A percentile compares a stretch with the other conserved stretches of the same genome.
Conservation (phyloP, 441 rosid species). For the Eruca vesicaria region DNA sequence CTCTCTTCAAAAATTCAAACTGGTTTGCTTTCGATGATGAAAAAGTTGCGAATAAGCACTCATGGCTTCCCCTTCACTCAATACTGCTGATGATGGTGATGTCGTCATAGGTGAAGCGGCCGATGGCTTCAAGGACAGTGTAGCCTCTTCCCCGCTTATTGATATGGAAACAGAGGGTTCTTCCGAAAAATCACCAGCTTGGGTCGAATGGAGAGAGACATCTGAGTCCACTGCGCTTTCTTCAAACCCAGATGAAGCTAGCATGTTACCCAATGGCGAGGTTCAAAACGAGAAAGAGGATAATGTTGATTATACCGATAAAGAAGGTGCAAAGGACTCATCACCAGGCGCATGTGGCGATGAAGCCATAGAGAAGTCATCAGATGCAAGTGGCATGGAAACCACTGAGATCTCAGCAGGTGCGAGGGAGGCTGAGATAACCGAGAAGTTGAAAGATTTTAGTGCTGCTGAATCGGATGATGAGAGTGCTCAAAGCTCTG, state of each 20-base stretch:
- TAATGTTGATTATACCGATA: slow-evolving; percentile 21
- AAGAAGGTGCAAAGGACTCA: slow-evolving; percentile 13
- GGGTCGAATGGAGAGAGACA: slow-evolving; percentile 95
- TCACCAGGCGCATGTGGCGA: slow-evolving; percentile 11
- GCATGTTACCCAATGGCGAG: slow-evolving; percentile 45
- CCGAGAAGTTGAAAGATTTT: slow-evolving; percentile 3
- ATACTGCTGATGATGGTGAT: slow-evolving; percentile 39
- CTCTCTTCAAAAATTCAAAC: slow-evolving; percentile 85
- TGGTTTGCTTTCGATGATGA: slow-evolving; percentile 94
- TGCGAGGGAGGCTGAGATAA: background rate
- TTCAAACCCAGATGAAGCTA: slow-evolving; percentile 37
- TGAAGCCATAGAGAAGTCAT: slow-evolving; percentile 4
- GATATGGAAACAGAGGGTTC: slow-evolving; percentile 41
- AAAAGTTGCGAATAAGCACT: slow-evolving; percentile 52
- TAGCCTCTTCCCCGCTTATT: slow-evolving; percentile 39
- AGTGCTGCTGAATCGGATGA: background rate
- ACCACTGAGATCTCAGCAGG: background rate
- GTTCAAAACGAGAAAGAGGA: slow-evolving; percentile 36
- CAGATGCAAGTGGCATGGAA: background rate
- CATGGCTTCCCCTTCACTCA: slow-evolving; percentile 66
- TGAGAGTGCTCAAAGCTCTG: slow-evolving; percentile 17
- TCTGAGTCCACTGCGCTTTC: slow-evolving; percentile 49
- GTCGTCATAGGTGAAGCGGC: slow-evolving; percentile 47
- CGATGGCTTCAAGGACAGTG: slow-evolving; percentile 46
- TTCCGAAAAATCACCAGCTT: slow-evolving; percentile 52